Percentiles rank a stretch among this genome's conserved stretches.
phyloP scores from a whole-genome alignment of 371 early-diverging fungal species.

The Mortierella sp. region DNA sequence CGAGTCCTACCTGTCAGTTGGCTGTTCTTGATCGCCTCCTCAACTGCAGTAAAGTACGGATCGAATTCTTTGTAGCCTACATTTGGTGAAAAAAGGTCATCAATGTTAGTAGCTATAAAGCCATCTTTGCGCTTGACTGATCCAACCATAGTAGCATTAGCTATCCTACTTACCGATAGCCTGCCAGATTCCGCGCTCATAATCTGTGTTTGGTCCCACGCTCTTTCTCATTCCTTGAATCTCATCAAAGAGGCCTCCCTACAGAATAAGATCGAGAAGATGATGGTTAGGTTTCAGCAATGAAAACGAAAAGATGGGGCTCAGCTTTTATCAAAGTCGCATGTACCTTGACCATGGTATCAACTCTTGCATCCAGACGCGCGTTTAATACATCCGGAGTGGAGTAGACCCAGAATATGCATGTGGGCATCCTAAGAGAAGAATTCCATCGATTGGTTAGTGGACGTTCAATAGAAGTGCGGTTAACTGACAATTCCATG shows the following conservation, averaged over 20 bases:
- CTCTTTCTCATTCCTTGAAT: conserved; percentile 75
- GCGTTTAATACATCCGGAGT: conserved; percentile 74
- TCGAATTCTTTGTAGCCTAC: conserved; percentile 89
- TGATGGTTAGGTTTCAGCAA: too few species aligned
- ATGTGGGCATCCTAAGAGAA: conserved; percentile 64
- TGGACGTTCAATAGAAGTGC: not conserved
- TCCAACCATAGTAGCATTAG: too few species aligned
- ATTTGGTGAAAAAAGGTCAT: not conserved
- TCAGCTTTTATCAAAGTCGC: too few species aligned
- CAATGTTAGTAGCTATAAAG: not conserved
- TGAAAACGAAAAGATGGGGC: too few species aligned
- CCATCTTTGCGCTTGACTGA: not conserved
- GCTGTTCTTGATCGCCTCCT: conserved; percentile 35
- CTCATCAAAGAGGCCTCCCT: conserved; percentile 86
- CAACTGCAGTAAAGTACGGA: conserved; percentile 72
- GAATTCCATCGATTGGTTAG: not conserved
- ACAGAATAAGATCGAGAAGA: too few species aligned
- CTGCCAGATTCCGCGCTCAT: conserved; percentile 86
- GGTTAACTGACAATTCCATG: too few species aligned
- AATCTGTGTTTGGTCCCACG: conserved; percentile 69
- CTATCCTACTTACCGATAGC: conserved; percentile 76
- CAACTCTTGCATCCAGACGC: conserved; percentile 87
- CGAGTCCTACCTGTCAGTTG: conserved; percentile 36
- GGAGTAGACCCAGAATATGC: conserved; percentile 92
- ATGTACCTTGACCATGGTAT: conserved; percentile 81